Conservation (phyloP, 345 rosid species). For the Hibiscus syriacus region DNA sequence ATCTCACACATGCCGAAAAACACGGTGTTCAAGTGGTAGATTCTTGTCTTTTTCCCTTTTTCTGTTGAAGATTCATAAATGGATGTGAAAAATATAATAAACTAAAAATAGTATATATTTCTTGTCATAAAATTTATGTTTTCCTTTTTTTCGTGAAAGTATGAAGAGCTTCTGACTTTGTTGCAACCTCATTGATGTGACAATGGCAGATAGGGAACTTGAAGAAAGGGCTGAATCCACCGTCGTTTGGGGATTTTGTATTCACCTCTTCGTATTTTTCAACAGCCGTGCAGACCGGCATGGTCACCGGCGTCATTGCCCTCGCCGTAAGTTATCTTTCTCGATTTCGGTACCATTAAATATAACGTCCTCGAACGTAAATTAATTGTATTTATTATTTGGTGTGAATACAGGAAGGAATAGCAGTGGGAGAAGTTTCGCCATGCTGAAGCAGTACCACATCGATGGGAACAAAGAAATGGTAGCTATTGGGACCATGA, state of each 20-base stretch:
- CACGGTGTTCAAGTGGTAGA: slow-evolving; percentile 87
- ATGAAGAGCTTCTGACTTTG: slow-evolving; percentile 1
- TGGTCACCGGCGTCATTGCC: slow-evolving; percentile 74
- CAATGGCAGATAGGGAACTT: slow-evolving; percentile 60
- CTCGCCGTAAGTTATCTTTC: slow-evolving; percentile 50
- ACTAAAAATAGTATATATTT: no score
- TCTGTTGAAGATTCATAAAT: no score
- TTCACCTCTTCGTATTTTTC: slow-evolving; percentile 46
- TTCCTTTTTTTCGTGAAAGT: not conserved
- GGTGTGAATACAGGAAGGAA: slow-evolving; percentile 64
- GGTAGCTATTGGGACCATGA: slow-evolving; percentile 90
- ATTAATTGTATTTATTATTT: not conserved
- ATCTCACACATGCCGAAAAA: slow-evolving; percentile 61
- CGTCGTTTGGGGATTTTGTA: slow-evolving; percentile 48
- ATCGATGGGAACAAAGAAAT: slow-evolving; percentile 96
- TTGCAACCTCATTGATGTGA: slow-evolving; percentile 1
- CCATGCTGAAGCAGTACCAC: slow-evolving; percentile 83
- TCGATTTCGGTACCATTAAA: not conserved
- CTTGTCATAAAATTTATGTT: not conserved
- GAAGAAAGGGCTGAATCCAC: slow-evolving; percentile 84
- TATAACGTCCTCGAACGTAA: not conserved
- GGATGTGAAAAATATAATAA: no score
- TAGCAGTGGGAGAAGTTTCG: slow-evolving; percentile 94
- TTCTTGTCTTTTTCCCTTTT: no score
- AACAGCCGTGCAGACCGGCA: slow-evolving; percentile 59